Percentiles rank a stretch among this genome's conserved stretches.
Evolutionary conservation across 164 flowering plant species (phyloP).

Genomic region (Nymphaea colorata): DNA sequence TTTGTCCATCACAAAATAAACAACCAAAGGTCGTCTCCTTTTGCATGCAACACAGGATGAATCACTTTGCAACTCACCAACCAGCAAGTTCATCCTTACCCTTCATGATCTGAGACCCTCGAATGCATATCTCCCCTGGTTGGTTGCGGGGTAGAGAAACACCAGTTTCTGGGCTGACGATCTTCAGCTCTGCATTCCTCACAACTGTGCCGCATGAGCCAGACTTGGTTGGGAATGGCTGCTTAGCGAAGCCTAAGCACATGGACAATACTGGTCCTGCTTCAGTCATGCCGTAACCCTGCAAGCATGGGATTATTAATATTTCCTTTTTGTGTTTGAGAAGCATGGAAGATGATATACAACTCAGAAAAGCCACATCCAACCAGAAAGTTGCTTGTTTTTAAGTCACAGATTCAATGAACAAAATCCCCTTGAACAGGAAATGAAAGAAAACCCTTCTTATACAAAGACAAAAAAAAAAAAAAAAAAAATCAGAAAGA

Average conservation of each 20-base stretch:
- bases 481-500: background rate
- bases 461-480: background rate
- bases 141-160: slow-evolving; percentile 41
- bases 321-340: too few relatives aligned
- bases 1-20: too few relatives aligned
- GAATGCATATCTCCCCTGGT: slow-evolving; percentile 71
- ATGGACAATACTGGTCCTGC: slow-evolving; percentile 69
- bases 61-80: too few relatives aligned
- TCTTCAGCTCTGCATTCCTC: slow-evolving; percentile 64
- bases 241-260: slow-evolving; percentile 62
- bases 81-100: slow-evolving; percentile 19
- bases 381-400: background rate
- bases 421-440: background rate
- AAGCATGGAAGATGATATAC: background rate
- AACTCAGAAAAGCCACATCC: background rate
- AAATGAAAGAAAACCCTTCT: background rate
- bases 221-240: slow-evolving; percentile 45
- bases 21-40: background rate
- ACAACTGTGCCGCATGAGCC: slow-evolving; percentile 87
- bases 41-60: too few relatives aligned
- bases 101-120: slow-evolving; percentile 70
- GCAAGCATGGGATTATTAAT: background rate
- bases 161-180: slow-evolving; percentile 56
- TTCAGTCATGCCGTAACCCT: slow-evolving; percentile 95
- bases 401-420: background rate